Conservation (phyloP, 371 early-diverging fungal genomes). For the Blastocladiella emersonii region DNA sequence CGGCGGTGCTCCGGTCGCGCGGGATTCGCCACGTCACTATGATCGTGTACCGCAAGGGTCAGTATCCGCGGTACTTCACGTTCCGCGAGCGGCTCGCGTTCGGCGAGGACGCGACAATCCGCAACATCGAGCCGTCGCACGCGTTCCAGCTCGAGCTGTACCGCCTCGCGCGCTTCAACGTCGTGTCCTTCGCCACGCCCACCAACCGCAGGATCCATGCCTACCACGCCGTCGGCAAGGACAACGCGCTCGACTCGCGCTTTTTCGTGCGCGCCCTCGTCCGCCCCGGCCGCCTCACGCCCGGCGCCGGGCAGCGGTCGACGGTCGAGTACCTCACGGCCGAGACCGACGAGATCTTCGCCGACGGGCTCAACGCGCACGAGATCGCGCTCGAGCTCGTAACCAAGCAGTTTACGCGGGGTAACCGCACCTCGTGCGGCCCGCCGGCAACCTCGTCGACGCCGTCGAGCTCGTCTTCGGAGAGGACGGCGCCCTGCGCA, state of each 20-base stretch:
- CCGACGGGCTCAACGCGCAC: constrained; percentile 82
- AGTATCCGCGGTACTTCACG: constrained; percentile 85
- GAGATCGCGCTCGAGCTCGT: constrained; percentile 76
- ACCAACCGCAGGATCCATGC: constrained; percentile 88
- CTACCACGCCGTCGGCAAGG: constrained; percentile 88
- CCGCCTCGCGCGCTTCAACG: constrained; percentile 83
- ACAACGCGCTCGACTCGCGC: constrained; percentile 81
- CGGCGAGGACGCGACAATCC: constrained; percentile 81
- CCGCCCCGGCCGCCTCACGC: constrained; percentile 62
- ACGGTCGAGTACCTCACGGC: constrained; percentile 80
- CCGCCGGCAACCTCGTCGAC: constrained; percentile 47
- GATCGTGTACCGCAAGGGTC: constrained; percentile 63
- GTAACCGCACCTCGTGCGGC: constrained; percentile 40
- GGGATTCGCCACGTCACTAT: constrained; percentile 82
- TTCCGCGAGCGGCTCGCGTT: constrained; percentile 81
- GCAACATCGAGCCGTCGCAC: constrained; percentile 95
- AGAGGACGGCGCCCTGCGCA: constrained; percentile 58
- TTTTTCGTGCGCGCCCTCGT: constrained; percentile 95
- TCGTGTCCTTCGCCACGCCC: constrained; percentile 73
- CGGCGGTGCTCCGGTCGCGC: constrained; percentile 48
- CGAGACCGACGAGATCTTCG: constrained; percentile 79
- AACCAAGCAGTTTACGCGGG: too few species aligned
- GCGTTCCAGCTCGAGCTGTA: constrained; percentile 91
- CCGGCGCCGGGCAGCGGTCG: constrained; percentile 21
- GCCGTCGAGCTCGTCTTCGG: constrained; percentile 79